phyloP scores from a whole-genome alignment of 2,329 filamentous ascomycete genomes.

The Pleurostoma richardsiae region DNA sequence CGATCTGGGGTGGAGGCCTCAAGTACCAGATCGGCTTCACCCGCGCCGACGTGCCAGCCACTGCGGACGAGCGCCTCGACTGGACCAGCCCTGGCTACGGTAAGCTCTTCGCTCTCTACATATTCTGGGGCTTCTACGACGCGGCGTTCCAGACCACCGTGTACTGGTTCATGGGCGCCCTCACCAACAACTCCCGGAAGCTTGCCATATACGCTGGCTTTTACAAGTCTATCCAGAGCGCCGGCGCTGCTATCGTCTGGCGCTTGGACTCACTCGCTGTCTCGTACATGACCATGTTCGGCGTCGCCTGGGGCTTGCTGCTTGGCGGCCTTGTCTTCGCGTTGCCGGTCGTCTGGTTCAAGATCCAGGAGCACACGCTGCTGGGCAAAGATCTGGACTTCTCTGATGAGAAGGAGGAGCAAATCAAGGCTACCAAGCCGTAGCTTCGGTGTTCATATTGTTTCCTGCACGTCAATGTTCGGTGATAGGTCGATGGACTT shows the following conservation, averaged over 20 bases:
- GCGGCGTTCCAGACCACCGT: conserved; percentile 6
- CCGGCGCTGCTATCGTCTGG: conserved; percentile 4
- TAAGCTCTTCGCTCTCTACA: conserved; percentile 6
- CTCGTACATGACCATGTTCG: conserved; percentile 5
- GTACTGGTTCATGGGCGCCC: conserved; percentile 9
- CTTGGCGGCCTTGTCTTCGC: not conserved
- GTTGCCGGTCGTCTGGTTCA: not conserved
- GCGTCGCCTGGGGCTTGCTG: not conserved
- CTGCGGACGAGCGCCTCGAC: not conserved
- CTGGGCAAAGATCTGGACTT: not conserved
- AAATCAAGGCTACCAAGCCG: not conserved
- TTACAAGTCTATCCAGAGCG: conserved; percentile 10
- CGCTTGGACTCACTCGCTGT: conserved; percentile 4
- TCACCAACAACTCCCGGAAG: conserved; percentile 9
- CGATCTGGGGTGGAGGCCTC: conserved; percentile 8
- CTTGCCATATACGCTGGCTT: conserved; percentile 8
- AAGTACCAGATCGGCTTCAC: not conserved
- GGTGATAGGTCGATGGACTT: too few relatives aligned
- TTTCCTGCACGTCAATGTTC: too few relatives aligned
- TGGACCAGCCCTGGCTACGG: not conserved
- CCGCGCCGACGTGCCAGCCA: not conserved
- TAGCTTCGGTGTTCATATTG: not conserved
- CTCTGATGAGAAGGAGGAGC: not conserved
- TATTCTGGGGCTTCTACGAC: conserved; percentile 8
- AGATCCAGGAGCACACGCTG: not conserved